Evolutionary conservation across 371 early-diverging fungal genomes (phyloP), one percentile per base, ranked within the genome.

Genomic region (Circinella umbellata): DNA sequence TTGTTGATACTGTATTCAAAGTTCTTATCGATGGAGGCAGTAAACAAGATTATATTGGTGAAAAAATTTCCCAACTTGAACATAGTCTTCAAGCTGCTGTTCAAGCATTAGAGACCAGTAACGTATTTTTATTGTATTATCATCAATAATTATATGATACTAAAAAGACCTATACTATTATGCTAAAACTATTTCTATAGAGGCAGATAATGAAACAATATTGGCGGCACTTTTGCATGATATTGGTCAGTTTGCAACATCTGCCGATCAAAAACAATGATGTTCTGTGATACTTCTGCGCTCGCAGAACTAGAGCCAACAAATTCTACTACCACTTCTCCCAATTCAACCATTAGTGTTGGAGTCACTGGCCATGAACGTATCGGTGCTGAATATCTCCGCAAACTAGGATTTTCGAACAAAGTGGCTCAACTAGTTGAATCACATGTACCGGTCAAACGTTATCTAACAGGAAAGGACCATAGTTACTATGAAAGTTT

Each of bases 211-310:
- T 18, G 88, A 86, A 66, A 81, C 84, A 3, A 73, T 86, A 15
- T 49, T 87, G 17, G 88, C 85, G 11, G 85, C 86, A 17, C 71
- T 87, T 11, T 77, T 87, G 36, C 88, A 86, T 68, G 88, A 87
- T 59, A 85, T 87, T 72, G 88, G 88, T 39, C 88, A 86, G 47
- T 86, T 87, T 55, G 75, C 83, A 42, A 76, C 83, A 14, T 75
- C 80, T 15, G 61, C 69, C 11, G 79, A 81, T 55, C 79, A 80
- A n/a, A 80, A 76, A 42, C 81, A 79, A 61, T n/a, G n/a, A 86
- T 86, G 80, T 68, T 84, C 1, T 81, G 75, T 38, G 77, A 82
- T 48, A 80, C 81, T 17, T 59, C 72, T 18, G 76, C 66, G 15
- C 34, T 76, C 11, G 51, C 62, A n/a, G 72, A 63, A 35, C 65